Base-by-base conservation (phyloP, 768 basidiomycete genomes). In the Gymnopilus junonius region DNA sequence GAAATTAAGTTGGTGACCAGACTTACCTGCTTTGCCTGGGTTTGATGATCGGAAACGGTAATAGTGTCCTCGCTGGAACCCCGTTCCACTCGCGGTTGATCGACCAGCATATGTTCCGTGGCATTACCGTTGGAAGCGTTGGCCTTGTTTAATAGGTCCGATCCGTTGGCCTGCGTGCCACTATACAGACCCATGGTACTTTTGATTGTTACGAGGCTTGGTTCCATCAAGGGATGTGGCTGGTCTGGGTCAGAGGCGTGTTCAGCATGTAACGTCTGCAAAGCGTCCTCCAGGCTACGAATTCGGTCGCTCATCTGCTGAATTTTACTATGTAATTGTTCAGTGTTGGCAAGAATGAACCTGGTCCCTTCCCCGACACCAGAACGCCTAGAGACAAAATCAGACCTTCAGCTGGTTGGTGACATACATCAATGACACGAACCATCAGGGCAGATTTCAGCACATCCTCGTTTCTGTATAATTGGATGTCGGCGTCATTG, bases 391-490 rank as follows among this genome's bases (percentile, higher is more conserved):
- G 10, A 59, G 48, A 64, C 31, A 29, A 61, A 51, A 23, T 62
- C n/a, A 62, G 15, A 35, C 25, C 46, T n/a, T 23, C 20, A 56
- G 10, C 40, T 46, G 39, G 48, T 5, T n/a, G 51, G 42, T n/a
- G 31, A 23, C 8, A 20, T 21, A 21, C 23, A 20, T 15, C 20
- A 5, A 32, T 25, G 17, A 53, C 21, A 65, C 76, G n/a, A 57
- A 86, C 87, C 87, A 69, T 87, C 84, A 21, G 87, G 87, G 69
- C 87, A 88, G 65, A 88, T 88, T 69, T 87, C 86, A 15, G 86
- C 84, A 61, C 86, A 87, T 1, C 89, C 86, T 37, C 87, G 82
- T 79, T 88, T 87, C 69, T 85, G 61, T 71, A 68, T 25, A 42
- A 71, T 75, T 32, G 20, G 62, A 54, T 20, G 55, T 63, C 34